These are phyloP conservation scores for Aureoboletus auriporus DNA, from an alignment of 768 basidiomycete genomes.

Conservation along the genomic window DNA sequence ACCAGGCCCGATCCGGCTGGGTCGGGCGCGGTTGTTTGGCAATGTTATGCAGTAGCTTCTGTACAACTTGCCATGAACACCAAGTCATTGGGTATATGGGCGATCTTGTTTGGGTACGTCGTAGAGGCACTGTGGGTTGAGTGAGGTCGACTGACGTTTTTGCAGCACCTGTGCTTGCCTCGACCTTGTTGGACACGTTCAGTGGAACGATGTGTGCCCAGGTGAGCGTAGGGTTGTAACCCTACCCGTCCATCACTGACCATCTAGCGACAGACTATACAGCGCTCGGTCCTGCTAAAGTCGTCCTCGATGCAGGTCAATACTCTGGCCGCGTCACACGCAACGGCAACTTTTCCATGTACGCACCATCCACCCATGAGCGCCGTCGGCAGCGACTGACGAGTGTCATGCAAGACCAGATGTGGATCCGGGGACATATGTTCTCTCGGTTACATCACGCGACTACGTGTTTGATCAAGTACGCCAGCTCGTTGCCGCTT, in stretches of 20 bases:
- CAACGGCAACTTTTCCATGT: constrained; percentile 69
- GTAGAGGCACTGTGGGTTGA: too few relatives aligned
- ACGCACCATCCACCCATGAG: constrained; percentile 19
- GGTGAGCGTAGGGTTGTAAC: constrained; percentile 34
- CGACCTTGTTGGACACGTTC: constrained; percentile 58
- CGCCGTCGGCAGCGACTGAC: constrained; percentile 7
- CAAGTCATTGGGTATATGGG: constrained; percentile 3
- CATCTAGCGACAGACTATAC: constrained; percentile 26
- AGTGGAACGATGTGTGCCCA: constrained; percentile 70
- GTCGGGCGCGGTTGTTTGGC: constrained; percentile 19
- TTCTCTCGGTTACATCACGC: constrained; percentile 64
- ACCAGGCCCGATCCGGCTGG: background rate
- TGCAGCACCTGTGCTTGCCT: constrained; percentile 35
- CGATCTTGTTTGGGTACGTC: constrained; percentile 14
- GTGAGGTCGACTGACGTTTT: constrained; percentile 1
- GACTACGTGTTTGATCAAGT: constrained; percentile 74
- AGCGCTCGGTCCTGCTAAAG: constrained; percentile 54
- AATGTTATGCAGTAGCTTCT: background rate
- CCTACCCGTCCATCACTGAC: constrained; percentile 8
- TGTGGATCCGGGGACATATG: constrained; percentile 64
- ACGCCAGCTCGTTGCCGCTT: constrained; percentile 5
- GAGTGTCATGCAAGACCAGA: constrained; percentile 44
- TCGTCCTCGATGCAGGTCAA: constrained; percentile 56
- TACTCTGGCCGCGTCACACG: constrained; percentile 49
- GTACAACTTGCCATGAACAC: constrained; percentile 15